Evolutionary conservation across 495 filamentous ascomycete species (phyloP).

Genomic region (Podospora pseudocomata): DNA sequence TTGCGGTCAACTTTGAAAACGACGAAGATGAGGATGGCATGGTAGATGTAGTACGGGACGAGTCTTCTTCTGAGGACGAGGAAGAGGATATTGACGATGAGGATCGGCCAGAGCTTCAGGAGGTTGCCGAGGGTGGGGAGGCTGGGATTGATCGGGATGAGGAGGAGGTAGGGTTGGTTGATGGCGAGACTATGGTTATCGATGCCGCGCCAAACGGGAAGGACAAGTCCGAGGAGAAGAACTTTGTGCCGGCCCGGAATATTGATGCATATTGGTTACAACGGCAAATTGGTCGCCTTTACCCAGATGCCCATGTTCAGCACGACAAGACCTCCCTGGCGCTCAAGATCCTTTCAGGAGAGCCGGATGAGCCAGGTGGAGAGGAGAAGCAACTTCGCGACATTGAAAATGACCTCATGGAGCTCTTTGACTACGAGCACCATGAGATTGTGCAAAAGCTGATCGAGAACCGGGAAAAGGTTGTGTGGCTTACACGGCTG

Average conservation of each 20-base stretch:
- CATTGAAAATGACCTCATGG: slow-evolving; percentile 97
- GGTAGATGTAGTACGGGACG: slow-evolving; percentile 77
- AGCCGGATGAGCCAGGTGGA: slow-evolving; percentile 64
- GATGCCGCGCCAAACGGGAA: slow-evolving; percentile 53
- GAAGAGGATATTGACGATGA: slow-evolving; percentile 57
- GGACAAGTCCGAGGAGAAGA: slow-evolving; percentile 50
- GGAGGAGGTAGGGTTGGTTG: slow-evolving; percentile 47
- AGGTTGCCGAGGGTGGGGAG: slow-evolving; percentile 51
- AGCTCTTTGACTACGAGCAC: slow-evolving; percentile 95
- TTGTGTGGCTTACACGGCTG: slow-evolving; percentile 93
- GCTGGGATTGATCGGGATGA: slow-evolving; percentile 50
- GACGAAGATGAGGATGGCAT: slow-evolving; percentile 84
- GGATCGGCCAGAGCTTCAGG: slow-evolving; percentile 55
- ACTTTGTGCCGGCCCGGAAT: slow-evolving; percentile 70
- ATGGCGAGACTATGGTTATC: slow-evolving; percentile 75
- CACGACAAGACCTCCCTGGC: slow-evolving; percentile 82
- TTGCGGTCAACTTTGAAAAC: slow-evolving; percentile 94
- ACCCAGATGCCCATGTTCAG: slow-evolving; percentile 84
- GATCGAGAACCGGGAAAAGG: slow-evolving; percentile 85
- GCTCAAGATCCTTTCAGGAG: slow-evolving; percentile 72
- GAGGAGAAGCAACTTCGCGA: slow-evolving; percentile 81
- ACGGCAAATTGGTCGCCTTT: slow-evolving; percentile 81
- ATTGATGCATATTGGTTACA: slow-evolving; percentile 99
- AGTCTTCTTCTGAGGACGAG: slow-evolving; percentile 74
- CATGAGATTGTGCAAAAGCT: slow-evolving; percentile 89